Evolutionary conservation across 345 rosid species (phyloP).

Genomic region (Eutrema japonicum): DNA sequence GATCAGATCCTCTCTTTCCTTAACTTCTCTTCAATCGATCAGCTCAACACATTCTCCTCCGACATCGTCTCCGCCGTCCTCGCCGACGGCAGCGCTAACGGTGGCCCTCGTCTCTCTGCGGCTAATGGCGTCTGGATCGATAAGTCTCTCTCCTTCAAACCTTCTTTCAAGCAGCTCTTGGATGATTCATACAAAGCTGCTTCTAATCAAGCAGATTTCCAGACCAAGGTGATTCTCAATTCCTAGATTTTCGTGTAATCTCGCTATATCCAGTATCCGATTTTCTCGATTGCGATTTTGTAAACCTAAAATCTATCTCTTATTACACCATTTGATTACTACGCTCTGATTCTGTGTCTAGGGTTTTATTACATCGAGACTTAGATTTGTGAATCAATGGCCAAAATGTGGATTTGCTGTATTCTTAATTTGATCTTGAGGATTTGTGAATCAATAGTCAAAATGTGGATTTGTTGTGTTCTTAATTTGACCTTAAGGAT

Average conservation of each 20-base stretch:
- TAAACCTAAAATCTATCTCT: not conserved
- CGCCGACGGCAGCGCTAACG: conserved; percentile 65
- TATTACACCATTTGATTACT: not conserved
- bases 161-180: conserved; percentile 59
- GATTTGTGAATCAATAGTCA: not conserved
- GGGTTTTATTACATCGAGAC: not conserved
- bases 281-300: not conserved
- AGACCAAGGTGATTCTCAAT: conserved; percentile 54
- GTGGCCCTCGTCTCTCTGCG: conserved; percentile 68
- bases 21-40: conserved; percentile 56
- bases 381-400: not conserved
- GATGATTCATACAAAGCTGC: conserved; percentile 65
- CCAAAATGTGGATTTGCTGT: not conserved
- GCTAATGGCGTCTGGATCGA: conserved; percentile 80
- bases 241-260: not conserved
- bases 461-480: not conserved
- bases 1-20: conserved; percentile 86
- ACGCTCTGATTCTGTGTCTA: not conserved
- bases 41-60: conserved; percentile 60
- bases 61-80: conserved; percentile 63
- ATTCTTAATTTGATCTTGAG: not conserved
- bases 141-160: conserved; percentile 60
- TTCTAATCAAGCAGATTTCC: conserved; percentile 68
- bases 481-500: not conserved
- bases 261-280: not conserved